Evolutionary conservation across 192 early-diverging fungal genomes (phyloP), one percentile per base, ranked within the genome.

Genomic region (Thamnidium elegans): DNA sequence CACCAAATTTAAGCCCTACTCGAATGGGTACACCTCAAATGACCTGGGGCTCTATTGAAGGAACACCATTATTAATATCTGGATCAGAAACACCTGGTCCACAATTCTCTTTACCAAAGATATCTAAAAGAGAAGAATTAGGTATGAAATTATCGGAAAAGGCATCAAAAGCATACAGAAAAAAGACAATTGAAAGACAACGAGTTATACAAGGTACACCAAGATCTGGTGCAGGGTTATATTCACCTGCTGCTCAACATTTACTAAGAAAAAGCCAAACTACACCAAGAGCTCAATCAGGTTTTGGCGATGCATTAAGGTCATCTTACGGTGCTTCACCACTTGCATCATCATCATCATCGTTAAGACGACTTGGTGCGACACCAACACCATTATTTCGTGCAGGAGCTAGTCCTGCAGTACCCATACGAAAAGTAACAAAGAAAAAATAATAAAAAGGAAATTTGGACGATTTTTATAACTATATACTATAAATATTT

Each of bases 31-130:
- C 80, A 30, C 84, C 86, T 19, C 60, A 92, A 32, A 88, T 94
- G 87, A 94, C 92, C 17, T 94, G 91, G 91, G 91, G 92, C 45
- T 82, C 80, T 26, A 90, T 94, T 56, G 91, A 92, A 50, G 87
- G 86, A 11, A 91, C 89, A 5, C 92, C 92, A 1, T 50, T 92
- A 21, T 70, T 92, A 48, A 81, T 93, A 34, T 72, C 69, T 17
- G 78, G 78, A n/a, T 66, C 63, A 31, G 74, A 79, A 46, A 77
- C 78, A 50, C 78, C 78, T 31, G 75, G 75, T 52, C 74, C 69
- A 48, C 51, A 69, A 51, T 90, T 90, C 61, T 66, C 71, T 17
- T 62, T 91, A 39, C 84, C 89, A 31, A 81, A 79, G 50, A 83
- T 86, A 19, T 83, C 86, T 1, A 73, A 78, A n/a, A 72, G 89